These are phyloP conservation scores for Halophytophthora batemanensis DNA, from an alignment of 352 stramenopile genomes.

Conservation along the genomic window DNA sequence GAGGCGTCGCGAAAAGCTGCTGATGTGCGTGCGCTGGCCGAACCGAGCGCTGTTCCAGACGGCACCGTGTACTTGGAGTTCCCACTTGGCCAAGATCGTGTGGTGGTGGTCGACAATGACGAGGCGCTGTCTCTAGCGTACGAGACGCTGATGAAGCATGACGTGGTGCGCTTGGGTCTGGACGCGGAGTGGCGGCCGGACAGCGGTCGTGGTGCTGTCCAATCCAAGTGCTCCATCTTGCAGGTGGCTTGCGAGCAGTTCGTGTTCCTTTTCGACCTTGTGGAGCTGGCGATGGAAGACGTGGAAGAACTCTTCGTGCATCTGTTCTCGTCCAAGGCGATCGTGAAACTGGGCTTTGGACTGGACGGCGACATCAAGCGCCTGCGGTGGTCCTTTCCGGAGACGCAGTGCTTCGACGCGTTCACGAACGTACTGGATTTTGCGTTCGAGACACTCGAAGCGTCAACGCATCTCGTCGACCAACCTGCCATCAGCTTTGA, in stretches of 20 bases:
- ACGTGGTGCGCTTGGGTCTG: slow-evolving; percentile 42
- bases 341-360: slow-evolving; percentile 65
- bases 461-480: slow-evolving; percentile 25
- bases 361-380: slow-evolving; percentile 65
- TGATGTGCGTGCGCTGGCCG: slow-evolving; percentile 25
- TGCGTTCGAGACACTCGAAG: slow-evolving; percentile 36
- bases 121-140: slow-evolving; percentile 46
- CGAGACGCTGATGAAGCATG: slow-evolving; percentile 40
- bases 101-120: slow-evolving; percentile 62
- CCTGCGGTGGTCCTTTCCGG: slow-evolving; percentile 67
- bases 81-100: slow-evolving; percentile 33
- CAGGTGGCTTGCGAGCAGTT: slow-evolving; percentile 64
- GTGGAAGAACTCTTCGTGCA: slow-evolving; percentile 65
- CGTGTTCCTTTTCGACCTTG: slow-evolving; percentile 68
- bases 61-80: slow-evolving; percentile 43
- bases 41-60: slow-evolving; percentile 15
- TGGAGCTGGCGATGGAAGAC: slow-evolving; percentile 49
- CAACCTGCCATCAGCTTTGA: slow-evolving; percentile 15
- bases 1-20: slow-evolving; percentile 24
- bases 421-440: slow-evolving; percentile 69
- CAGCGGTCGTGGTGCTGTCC: slow-evolving; percentile 23
- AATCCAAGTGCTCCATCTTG: slow-evolving; percentile 66
- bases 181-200: slow-evolving; percentile 75
- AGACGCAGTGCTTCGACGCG: slow-evolving; percentile 56
- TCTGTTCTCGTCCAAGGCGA: slow-evolving; percentile 45